Evolutionary conservation across 75 land plant species (phyloP).

Genomic region (Pinus taeda): DNA sequence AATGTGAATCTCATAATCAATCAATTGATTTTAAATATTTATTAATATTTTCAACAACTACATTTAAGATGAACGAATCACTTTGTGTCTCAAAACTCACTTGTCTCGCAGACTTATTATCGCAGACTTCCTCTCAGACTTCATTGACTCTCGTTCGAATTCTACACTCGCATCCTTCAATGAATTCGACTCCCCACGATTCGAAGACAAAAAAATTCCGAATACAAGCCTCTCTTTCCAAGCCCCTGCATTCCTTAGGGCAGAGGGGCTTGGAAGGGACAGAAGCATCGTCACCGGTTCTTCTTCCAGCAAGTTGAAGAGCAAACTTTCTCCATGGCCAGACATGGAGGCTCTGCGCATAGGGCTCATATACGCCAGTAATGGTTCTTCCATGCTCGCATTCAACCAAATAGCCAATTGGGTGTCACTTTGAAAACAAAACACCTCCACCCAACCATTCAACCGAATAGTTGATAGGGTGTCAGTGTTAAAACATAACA

Average conservation of each 20-base stretch:
- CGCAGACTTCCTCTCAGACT: not conserved
- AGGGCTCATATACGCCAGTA: constrained; percentile 19
- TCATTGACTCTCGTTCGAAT: constrained; percentile 2
- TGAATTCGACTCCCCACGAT: not conserved
- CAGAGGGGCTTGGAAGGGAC: constrained; percentile 3
- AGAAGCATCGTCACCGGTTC: constrained; percentile 19
- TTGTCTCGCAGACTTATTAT: too few species aligned
- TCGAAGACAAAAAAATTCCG: constrained; percentile 21
- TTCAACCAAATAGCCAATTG: too few species aligned
- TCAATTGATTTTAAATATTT: not conserved
- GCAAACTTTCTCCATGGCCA: not conserved
- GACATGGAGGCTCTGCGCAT: constrained; percentile 8
- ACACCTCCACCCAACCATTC: too few species aligned
- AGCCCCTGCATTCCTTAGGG: constrained; percentile 13
- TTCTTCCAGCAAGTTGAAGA: constrained; percentile 36
- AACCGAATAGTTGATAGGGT: too few species aligned
- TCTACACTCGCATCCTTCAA: constrained; percentile 5
- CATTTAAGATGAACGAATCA: not conserved
- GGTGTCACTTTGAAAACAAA: too few species aligned
- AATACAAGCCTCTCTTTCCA: constrained; percentile 51
- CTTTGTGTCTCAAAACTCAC: too few species aligned
- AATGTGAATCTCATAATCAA: not conserved
- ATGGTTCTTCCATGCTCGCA: constrained; percentile 23
- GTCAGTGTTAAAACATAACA: too few species aligned
- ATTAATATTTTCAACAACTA: not conserved